phyloP scores from a whole-genome alignment of 202 grass and related monocot genomes.

The Saccharum hybrid region DNA sequence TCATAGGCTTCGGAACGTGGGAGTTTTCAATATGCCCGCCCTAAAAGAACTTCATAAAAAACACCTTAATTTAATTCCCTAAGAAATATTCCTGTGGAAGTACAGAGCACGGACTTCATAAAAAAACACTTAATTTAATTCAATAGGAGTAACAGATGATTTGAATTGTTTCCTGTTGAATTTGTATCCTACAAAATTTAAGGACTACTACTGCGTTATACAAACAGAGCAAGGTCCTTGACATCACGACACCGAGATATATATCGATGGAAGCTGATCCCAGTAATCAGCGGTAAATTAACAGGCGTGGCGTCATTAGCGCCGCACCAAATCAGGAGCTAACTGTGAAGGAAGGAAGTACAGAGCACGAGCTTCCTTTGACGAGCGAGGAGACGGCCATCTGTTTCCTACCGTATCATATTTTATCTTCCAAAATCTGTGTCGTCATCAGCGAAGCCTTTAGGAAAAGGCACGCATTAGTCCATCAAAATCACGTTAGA shows the following conservation, averaged over 20 bases:
- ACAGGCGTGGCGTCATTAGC: background rate
- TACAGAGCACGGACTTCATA: too few relatives aligned
- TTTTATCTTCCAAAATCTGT: background rate
- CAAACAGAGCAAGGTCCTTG: background rate
- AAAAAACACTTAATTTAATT: background rate
- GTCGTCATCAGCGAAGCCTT: slow-evolving; percentile 34
- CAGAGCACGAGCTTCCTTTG: slow-evolving; percentile 2
- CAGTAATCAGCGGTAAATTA: background rate
- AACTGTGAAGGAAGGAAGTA: background rate
- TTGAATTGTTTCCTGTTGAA: background rate
- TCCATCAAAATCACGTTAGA: slow-evolving; percentile 42
- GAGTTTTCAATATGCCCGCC: too few relatives aligned
- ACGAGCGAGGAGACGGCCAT: slow-evolving; percentile 15
- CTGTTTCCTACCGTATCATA: slow-evolving; percentile 5
- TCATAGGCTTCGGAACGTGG: background rate
- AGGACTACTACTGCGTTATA: background rate
- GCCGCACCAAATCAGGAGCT: background rate
- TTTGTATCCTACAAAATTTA: background rate
- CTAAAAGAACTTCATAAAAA: background rate
- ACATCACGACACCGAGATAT: background rate
- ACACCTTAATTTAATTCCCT: background rate
- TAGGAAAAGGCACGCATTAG: slow-evolving; percentile 17
- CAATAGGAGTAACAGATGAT: background rate
- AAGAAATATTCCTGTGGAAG: background rate
- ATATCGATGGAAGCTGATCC: background rate